Evolutionary conservation across 179 eudicot species (phyloP), one percentile per base, ranked within the genome.

Genomic region (Actinidia arguta): DNA sequence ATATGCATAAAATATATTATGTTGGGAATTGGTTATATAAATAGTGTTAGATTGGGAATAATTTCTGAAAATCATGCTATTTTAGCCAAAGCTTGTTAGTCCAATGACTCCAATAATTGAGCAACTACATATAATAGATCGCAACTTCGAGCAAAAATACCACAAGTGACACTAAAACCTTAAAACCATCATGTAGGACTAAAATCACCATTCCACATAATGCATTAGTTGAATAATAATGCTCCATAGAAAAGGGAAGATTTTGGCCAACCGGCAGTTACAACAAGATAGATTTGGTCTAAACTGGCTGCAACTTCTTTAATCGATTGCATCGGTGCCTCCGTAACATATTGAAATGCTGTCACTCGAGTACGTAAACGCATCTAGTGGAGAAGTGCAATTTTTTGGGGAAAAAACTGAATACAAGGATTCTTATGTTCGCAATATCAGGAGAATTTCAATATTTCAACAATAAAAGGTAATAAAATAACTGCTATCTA

Each of bases 261-360:
- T 10, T 73, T 52, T 8, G n/a, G 61, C 55, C 62, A 73, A 5
- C n/a, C 44, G 25, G 78, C n/a, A 52, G 31, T 51, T 13, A 61
- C 61, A 51, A 51, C 44, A 73, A 73, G 11, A 24, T 22, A 47
- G n/a, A 72, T 22, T 8, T 6, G 25, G 48, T 48, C 27, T 4
- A 72, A 47, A 47, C 75, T 42, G 56, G 13, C 75, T 48, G 55
- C 55, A 69, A 69, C 75, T 51, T 73, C 62, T 52, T 18, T 5
- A 25, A 73, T 51, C 62, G 13, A 42, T 11, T 8, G 59, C 16
- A 59, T 44, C 9, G 5, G 4, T 22, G 8, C 31, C 59, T 22
- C 22, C 22, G 17, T 11, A 27, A 70, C 16, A 44, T 69, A 46
- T 27, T 73, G 44, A 27, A 22, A 27, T 25, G 46, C 25, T 25